These are phyloP conservation scores for Metschnikowia picachoensis DNA, from an alignment of 805 yeast species.

Conservation along the genomic window DNA sequence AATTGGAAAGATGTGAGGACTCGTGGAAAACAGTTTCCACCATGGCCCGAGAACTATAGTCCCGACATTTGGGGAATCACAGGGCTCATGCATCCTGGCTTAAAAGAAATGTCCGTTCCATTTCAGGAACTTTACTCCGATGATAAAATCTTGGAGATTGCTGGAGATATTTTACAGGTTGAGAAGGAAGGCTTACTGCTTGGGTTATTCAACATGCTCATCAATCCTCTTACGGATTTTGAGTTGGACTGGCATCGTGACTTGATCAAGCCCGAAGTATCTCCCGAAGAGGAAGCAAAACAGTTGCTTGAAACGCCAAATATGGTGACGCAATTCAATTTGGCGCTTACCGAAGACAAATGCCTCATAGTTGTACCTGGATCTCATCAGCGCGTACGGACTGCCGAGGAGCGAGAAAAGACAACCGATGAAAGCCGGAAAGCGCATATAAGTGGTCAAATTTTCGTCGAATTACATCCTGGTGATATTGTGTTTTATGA, in stretches of 20 bases:
- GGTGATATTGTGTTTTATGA: conserved; percentile 52
- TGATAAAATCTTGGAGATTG: conserved; percentile 36
- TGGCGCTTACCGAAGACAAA: conserved; percentile 44
- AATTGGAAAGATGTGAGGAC: conserved; percentile 48
- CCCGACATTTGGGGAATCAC: conserved; percentile 54
- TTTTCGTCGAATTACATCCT: conserved; percentile 40
- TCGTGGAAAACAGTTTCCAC: conserved; percentile 52
- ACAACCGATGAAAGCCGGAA: conserved; percentile 32
- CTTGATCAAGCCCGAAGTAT: conserved; percentile 44
- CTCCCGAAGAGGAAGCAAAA: conserved; percentile 41
- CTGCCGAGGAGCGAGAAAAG: conserved; percentile 40
- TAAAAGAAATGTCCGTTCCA: conserved; percentile 31
- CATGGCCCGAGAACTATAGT: conserved; percentile 49
- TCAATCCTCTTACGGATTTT: conserved; percentile 49
- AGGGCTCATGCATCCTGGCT: conserved; percentile 45
- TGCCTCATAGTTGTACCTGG: conserved; percentile 49
- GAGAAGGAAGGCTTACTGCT: conserved; percentile 33
- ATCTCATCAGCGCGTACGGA: conserved; percentile 44
- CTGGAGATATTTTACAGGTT: conserved; percentile 42
- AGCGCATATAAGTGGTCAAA: conserved; percentile 37
- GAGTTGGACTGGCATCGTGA: conserved; percentile 55
- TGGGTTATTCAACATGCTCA: conserved; percentile 51
- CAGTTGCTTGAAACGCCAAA: conserved; percentile 36
- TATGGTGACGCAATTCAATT: conserved; percentile 49
- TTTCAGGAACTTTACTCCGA: conserved; percentile 41